Conservation (phyloP, 768 basidiomycete species). For the Exsudoporus frostii region DNA sequence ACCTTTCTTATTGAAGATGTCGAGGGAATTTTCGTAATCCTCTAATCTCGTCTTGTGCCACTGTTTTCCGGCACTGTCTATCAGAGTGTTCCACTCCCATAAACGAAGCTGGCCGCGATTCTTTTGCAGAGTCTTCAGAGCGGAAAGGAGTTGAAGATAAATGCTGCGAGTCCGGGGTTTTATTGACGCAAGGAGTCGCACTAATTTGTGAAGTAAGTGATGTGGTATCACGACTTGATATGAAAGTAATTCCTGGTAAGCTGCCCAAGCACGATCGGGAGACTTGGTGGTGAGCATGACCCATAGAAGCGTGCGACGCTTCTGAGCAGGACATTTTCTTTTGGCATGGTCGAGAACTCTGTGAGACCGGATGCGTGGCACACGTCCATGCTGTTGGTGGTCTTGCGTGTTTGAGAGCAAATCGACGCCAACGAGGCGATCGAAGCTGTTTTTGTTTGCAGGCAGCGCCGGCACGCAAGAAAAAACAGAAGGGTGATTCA, state of each 20-base stretch:
- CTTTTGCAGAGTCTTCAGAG: constrained; percentile 54
- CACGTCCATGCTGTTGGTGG: not conserved
- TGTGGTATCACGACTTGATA: constrained; percentile 26
- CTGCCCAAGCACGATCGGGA: constrained; percentile 39
- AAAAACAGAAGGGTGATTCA: not conserved
- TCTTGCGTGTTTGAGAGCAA: constrained; percentile 6
- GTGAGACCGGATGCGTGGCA: not conserved
- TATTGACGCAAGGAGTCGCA: constrained; percentile 52
- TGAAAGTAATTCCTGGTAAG: constrained; percentile 38
- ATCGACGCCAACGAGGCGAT: constrained; percentile 4
- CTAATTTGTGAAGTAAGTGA: constrained; percentile 57
- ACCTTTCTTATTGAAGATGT: constrained; percentile 61
- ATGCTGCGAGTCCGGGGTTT: constrained; percentile 55
- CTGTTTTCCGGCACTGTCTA: constrained; percentile 64
- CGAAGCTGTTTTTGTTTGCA: constrained; percentile 1
- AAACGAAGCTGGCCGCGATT: constrained; percentile 52
- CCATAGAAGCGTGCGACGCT: constrained; percentile 26
- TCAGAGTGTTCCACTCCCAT: constrained; percentile 78
- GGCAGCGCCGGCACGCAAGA: not conserved
- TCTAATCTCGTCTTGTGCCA: constrained; percentile 54
- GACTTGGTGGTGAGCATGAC: constrained; percentile 34
- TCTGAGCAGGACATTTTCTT: constrained; percentile 19
- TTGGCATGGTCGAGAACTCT: not conserved
- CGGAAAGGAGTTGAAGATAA: constrained; percentile 67
- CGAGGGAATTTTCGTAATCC: constrained; percentile 60